Percentiles rank a stretch among this genome's conserved stretches.
phyloP scores from a whole-genome alignment of 1,284 basidiomycete species.

The Prillingera fragicola region DNA sequence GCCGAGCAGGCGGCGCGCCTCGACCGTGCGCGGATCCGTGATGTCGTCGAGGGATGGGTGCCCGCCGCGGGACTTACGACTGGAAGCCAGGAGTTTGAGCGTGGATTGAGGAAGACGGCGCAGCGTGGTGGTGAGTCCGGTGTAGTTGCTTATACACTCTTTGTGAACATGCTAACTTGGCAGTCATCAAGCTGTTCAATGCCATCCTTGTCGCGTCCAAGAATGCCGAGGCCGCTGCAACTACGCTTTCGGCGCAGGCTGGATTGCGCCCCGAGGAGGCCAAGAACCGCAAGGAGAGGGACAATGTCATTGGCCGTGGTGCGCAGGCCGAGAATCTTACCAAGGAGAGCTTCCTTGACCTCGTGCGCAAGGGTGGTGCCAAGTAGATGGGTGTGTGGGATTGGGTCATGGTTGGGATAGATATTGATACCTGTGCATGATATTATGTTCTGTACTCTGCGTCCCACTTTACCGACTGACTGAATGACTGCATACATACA shows the following conservation, averaged over 20 bases:
- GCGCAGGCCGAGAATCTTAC: constrained; percentile 43
- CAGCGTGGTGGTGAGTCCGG: constrained; percentile 48
- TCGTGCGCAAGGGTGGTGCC: constrained; percentile 41
- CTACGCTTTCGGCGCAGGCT: constrained; percentile 26
- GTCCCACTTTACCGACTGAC: too few relatives aligned
- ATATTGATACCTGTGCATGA: too few relatives aligned
- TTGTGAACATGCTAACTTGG: not conserved
- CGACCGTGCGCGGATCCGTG: constrained; percentile 40
- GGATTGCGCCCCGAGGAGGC: constrained; percentile 36
- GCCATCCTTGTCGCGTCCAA: constrained; percentile 47
- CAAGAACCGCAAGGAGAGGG: constrained; percentile 43
- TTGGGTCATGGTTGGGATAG: too few relatives aligned
- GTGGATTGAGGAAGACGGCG: constrained; percentile 46
- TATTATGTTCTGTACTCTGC: too few relatives aligned
- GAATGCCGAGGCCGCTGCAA: constrained; percentile 33
- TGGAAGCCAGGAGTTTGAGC: constrained; percentile 47
- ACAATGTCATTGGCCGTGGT: constrained; percentile 47
- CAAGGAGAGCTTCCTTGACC: constrained; percentile 49
- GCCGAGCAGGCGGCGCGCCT: constrained; percentile 40
- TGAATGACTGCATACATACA: too few relatives aligned
- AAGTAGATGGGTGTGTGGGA: too few relatives aligned
- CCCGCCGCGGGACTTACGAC: constrained; percentile 26
- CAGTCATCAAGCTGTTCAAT: constrained; percentile 51
- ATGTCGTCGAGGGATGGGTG: constrained; percentile 46
- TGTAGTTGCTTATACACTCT: not conserved